These are phyloP conservation scores for Rhodotorula sp. DNA, from an alignment of 1,284 basidiomycete species.

Conservation along the genomic window DNA sequence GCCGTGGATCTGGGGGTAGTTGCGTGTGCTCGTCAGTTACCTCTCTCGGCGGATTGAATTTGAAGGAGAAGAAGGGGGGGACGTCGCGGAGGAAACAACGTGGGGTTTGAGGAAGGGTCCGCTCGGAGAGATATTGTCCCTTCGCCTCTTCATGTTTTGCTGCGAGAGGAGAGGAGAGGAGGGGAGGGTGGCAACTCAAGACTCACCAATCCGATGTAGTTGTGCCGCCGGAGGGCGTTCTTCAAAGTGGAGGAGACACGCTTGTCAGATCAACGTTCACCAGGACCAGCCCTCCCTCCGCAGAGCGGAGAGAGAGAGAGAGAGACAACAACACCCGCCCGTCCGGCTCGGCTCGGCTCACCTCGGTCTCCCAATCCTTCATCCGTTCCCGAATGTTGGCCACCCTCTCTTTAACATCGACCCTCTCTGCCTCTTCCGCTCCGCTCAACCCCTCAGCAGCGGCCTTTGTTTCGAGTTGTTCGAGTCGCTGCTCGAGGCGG, in stretches of 20 bases:
- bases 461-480: background rate
- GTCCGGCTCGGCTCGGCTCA: background rate
- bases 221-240: slow-evolving; percentile 75
- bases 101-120: too few species aligned
- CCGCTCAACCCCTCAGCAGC: background rate
- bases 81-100: too few species aligned
- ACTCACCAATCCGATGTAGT: slow-evolving; percentile 68
- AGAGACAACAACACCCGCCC: too few species aligned
- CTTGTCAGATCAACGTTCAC: slow-evolving; percentile 44
- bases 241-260: slow-evolving; percentile 57
- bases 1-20: slow-evolving; percentile 57
- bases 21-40: background rate
- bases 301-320: too few species aligned
- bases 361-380: slow-evolving; percentile 69
- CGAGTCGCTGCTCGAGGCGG: slow-evolving; percentile 10
- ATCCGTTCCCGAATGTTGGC: slow-evolving; percentile 69
- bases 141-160: too few species aligned
- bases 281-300: too few species aligned
- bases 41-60: too few species aligned
- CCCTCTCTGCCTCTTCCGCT: background rate
- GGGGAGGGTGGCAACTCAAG: too few species aligned
- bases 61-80: too few species aligned
- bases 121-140: too few species aligned
- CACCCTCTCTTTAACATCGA: slow-evolving; percentile 15
- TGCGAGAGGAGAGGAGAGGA: too few species aligned